phyloP scores from a whole-genome alignment of 805 yeast species.

The Cyberlindnera saturnus region DNA sequence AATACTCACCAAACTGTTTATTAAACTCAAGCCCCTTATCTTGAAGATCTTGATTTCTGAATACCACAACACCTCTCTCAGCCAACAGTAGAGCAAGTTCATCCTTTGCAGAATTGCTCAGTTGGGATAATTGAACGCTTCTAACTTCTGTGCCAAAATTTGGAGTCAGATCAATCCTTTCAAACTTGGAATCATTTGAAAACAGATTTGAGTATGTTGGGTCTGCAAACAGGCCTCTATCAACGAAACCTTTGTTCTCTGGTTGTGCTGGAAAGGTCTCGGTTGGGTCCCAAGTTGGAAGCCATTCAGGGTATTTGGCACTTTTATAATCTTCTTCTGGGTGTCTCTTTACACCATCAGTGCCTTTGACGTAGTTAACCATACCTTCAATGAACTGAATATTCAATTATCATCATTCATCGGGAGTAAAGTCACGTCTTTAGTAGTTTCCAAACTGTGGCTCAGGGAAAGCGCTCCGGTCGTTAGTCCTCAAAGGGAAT shows the following conservation, averaged over 20 bases:
- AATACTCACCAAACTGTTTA: constrained; percentile 51
- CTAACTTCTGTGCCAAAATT: constrained; percentile 60
- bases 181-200: constrained; percentile 27
- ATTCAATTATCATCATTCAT: no score
- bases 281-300: constrained; percentile 63
- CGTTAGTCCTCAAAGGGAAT: no score
- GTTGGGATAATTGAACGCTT: constrained; percentile 50
- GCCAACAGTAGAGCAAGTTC: constrained; percentile 67
- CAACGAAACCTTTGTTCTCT: constrained; percentile 45
- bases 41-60: constrained; percentile 62
- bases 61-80: constrained; percentile 62
- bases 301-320: constrained; percentile 45
- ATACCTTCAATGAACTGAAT: no score
- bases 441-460: no score
- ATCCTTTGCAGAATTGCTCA: constrained; percentile 51
- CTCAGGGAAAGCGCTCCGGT: no score
- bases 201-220: constrained; percentile 46
- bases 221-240: constrained; percentile 61
- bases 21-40: constrained; percentile 44
- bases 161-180: constrained; percentile 48
- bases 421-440: no score
- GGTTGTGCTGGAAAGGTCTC: constrained; percentile 47
- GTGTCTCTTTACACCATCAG: constrained; percentile 42
- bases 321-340: constrained; percentile 33
- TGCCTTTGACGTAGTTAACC: constrained; percentile 22